phyloP scores from a whole-genome alignment of 495 filamentous ascomycete species.

The Penicillium atrosanguineum region DNA sequence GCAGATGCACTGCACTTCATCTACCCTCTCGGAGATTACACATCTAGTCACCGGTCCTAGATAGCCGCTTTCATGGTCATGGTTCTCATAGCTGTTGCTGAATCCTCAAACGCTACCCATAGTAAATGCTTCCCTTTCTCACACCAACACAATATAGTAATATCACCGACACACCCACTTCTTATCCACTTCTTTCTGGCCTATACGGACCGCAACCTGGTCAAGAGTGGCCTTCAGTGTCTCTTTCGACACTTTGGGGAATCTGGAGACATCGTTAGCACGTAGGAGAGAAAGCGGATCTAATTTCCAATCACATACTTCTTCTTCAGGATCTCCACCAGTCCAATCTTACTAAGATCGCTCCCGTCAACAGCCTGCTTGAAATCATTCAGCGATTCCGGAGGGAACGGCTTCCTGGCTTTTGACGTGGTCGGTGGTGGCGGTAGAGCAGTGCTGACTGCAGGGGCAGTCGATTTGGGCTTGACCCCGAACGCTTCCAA shows the following conservation, averaged over 20 bases:
- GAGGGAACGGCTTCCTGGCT: slow-evolving; percentile 42
- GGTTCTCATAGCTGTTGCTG: neutral
- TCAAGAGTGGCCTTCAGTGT: slow-evolving; percentile 71
- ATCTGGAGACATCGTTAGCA: neutral
- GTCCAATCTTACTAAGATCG: slow-evolving; percentile 69
- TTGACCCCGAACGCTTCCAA: slow-evolving; percentile 28
- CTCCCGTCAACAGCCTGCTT: slow-evolving; percentile 66
- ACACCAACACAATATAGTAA: neutral
- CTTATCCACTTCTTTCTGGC: slow-evolving; percentile 61
- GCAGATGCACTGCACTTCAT: neutral
- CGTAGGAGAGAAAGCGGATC: neutral
- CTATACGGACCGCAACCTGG: slow-evolving; percentile 63
- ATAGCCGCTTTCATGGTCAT: neutral
- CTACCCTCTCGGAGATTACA: neutral
- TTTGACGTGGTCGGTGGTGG: slow-evolving; percentile 17
- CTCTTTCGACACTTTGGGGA: slow-evolving; percentile 60
- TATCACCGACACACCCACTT: slow-evolving; percentile 53
- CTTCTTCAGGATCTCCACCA: slow-evolving; percentile 75
- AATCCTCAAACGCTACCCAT: neutral
- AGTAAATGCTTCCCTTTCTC: slow-evolving; percentile 2
- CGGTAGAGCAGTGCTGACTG: slow-evolving; percentile 9
- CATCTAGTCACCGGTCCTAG: neutral
- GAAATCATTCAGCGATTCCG: slow-evolving; percentile 69
- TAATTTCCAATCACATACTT: slow-evolving; percentile 31
- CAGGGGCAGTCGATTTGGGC: slow-evolving; percentile 4